A percentile compares a stretch with the other conserved stretches of the same genome.
phyloP scores from a whole-genome alignment of 2,329 filamentous ascomycete genomes.

The Diaporthe amygdali region DNA sequence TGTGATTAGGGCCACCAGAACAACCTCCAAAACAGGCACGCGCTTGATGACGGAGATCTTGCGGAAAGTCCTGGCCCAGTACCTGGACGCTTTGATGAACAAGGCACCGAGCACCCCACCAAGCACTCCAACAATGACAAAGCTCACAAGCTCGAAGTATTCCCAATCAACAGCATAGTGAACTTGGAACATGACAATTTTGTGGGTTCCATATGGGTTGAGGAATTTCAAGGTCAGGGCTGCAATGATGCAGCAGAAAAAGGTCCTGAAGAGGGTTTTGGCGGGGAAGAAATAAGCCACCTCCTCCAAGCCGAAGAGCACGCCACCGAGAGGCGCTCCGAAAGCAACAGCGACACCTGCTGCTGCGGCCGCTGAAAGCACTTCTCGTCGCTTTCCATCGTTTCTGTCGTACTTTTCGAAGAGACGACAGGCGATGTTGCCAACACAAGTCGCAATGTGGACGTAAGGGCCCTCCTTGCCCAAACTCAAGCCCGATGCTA shows the following conservation, averaged over 20 bases:
- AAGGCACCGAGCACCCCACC: slow-evolving; percentile 86
- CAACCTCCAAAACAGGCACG: slow-evolving; percentile 84
- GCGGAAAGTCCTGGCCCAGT: slow-evolving; percentile 90
- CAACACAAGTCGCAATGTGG: slow-evolving; percentile 94
- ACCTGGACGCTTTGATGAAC: slow-evolving; percentile 93
- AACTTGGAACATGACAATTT: slow-evolving; percentile 96
- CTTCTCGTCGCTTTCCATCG: slow-evolving; percentile 91
- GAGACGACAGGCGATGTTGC: slow-evolving; percentile 93
- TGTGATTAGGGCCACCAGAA: slow-evolving; percentile 84
- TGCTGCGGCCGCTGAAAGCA: slow-evolving; percentile 90
- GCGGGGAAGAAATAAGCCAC: slow-evolving; percentile 97
- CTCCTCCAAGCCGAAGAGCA: slow-evolving; percentile 93
- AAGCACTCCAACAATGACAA: slow-evolving; percentile 84
- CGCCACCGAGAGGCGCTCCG: slow-evolving; percentile 84
- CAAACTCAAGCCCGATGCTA: slow-evolving; percentile 89
- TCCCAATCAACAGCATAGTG: slow-evolving; percentile 91
- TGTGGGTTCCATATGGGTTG: slow-evolving; percentile 93
- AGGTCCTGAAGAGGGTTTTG: slow-evolving; percentile 95
- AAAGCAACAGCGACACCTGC: slow-evolving; percentile 95
- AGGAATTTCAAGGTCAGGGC: slow-evolving; percentile 92
- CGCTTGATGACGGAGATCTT: slow-evolving; percentile 80
- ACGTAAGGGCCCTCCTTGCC: slow-evolving; percentile 97
- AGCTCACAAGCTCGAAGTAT: slow-evolving; percentile 86
- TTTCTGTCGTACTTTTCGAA: slow-evolving; percentile 94
- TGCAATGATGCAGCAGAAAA: slow-evolving; percentile 96